Evolutionary conservation across 495 filamentous ascomycete genomes (phyloP), one percentile per base, ranked within the genome.

Genomic region (Filosporella fistucella): DNA sequence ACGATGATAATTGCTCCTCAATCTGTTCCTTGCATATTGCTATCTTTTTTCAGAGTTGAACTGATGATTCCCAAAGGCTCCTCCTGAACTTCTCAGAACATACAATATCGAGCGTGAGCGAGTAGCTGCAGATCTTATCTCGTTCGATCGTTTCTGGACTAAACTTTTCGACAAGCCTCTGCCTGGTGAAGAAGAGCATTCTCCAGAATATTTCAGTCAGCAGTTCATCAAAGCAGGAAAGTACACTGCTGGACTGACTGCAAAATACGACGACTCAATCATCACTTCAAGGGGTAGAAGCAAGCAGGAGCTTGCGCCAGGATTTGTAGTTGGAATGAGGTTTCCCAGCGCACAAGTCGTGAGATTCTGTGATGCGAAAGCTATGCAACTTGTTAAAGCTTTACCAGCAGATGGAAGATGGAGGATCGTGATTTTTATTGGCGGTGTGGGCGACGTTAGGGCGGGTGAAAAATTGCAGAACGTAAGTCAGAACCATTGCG

Each of bases 61-160:
- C n/a, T n/a, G n/a, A n/a, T n/a, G n/a, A n/a, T n/a, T n/a, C n/a
- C n/a, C n/a, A n/a, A n/a, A n/a, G n/a, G n/a, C 28, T n/a, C 8
- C 28, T 11, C 73, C 74, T 2, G 69, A 67, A 2, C 53, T 89
- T 2, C 68, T 89, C 1, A 65, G 78, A 54, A 86, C 85, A 3
- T 91, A 89, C 49, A 75, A 84, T 7, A 55, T 74, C 3, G 86
- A 91, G 62, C 73, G 86, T 2, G 69, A 80, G 53, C 74, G 74
- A 52, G 79, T 82, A n/a, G 85, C 86, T 2, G 69, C 75, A 14
- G 75, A 85, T 39, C 63, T 91, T 29, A 85, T 90, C 48, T 78
- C 81, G 29, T 89, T 89, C 51, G 85, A 89, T 47, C 71, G 78
- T 0, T 69, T 74, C 51, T 88, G 84, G 55, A 71, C 84, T 1